These are phyloP conservation scores for Ophiocordyceps camponoti-floridani DNA, from an alignment of 2,329 filamentous ascomycete species.

Conservation along the genomic window DNA sequence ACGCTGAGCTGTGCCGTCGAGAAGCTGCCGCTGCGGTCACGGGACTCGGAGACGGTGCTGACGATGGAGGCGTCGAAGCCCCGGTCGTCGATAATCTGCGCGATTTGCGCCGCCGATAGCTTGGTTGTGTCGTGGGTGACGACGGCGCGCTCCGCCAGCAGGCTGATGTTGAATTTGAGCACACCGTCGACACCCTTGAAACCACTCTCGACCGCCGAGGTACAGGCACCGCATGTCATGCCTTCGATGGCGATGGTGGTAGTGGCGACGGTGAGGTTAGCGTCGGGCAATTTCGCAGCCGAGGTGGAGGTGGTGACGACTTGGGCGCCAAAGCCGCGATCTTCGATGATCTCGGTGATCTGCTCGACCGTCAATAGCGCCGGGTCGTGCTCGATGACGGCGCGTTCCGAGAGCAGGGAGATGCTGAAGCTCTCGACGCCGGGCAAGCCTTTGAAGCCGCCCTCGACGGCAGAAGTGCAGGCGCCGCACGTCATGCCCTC, in stretches of 20 bases:
- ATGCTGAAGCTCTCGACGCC: slow-evolving; percentile 66
- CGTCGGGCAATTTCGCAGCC: slow-evolving; percentile 11
- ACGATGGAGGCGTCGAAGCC: slow-evolving; percentile 79
- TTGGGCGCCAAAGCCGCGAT: slow-evolving; percentile 64
- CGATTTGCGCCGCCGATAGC: slow-evolving; percentile 56
- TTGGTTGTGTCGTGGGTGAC: slow-evolving; percentile 63
- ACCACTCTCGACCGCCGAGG: slow-evolving; percentile 71
- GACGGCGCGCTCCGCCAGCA: slow-evolving; percentile 82
- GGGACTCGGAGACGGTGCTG: slow-evolving; percentile 48
- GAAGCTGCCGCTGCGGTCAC: slow-evolving; percentile 33
- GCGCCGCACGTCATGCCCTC: slow-evolving; percentile 87
- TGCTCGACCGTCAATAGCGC: slow-evolving; percentile 29
- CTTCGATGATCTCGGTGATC: slow-evolving; percentile 43
- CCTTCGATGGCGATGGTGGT: slow-evolving; percentile 85
- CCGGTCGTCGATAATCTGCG: slow-evolving; percentile 70
- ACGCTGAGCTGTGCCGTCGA: slow-evolving; percentile 64
- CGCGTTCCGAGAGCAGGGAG: slow-evolving; percentile 67
- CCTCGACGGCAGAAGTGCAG: slow-evolving; percentile 72
- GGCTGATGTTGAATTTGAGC: slow-evolving; percentile 81
- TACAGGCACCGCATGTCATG: slow-evolving; percentile 97
- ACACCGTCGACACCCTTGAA: slow-evolving; percentile 65
- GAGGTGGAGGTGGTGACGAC: slow-evolving; percentile 50
- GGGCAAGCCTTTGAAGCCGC: slow-evolving; percentile 55
- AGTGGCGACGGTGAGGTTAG: slow-evolving; percentile 29
- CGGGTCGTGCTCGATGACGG: slow-evolving; percentile 67